Base-by-base conservation (phyloP, 345 rosid species). In the Eutrema heterophyllum region DNA sequence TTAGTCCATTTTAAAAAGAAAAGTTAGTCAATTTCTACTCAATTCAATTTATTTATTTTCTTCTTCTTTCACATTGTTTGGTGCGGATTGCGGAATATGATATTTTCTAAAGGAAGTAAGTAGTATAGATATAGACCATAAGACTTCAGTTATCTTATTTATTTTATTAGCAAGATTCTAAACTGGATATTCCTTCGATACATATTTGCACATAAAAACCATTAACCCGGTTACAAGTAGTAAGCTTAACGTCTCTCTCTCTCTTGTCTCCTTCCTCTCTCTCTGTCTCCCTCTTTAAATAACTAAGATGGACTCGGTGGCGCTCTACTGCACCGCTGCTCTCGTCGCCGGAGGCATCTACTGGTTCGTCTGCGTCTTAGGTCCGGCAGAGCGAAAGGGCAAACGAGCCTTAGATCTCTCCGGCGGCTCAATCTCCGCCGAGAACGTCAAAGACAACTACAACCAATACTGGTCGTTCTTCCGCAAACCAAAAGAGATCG, bases 371-470 rank as follows among this genome's bases (percentile, higher is more conserved):
- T 91, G 91, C 73, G 43, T 94, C 54, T 76, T 94, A 24, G 98
- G 97, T n/a, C 91, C 94, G 0, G 98, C 96, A 4, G 98, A 94
- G 61, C 84, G 70, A 52, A 85, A 83, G 45, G 96, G 98, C 14
- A 94, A 85, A 70, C 86, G 90, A 5, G 93, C 92, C 57, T 68
- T 76, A 7, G 81, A 86, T 73, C 94, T 94, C 38, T 89, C 98
- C 74, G 96, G 96, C 10, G 98, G 98, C 50, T 94, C 98, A 56
- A 89, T 94, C 84, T 83, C 97, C 4, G 84, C 97, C 16, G 98
- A 88, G 61, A 84, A 91, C 38, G 93, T 94, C 26, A 83, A 66
- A 30, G 94, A 88, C 80, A 89, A 88, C 79, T 94, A 89, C 86
- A 57, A 82, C 15, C 79, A 86, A 50, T 94, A 91, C 86, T 87